Conservation (phyloP, 2,329 filamentous ascomycete species). For the Colletotrichum tanaceti region DNA sequence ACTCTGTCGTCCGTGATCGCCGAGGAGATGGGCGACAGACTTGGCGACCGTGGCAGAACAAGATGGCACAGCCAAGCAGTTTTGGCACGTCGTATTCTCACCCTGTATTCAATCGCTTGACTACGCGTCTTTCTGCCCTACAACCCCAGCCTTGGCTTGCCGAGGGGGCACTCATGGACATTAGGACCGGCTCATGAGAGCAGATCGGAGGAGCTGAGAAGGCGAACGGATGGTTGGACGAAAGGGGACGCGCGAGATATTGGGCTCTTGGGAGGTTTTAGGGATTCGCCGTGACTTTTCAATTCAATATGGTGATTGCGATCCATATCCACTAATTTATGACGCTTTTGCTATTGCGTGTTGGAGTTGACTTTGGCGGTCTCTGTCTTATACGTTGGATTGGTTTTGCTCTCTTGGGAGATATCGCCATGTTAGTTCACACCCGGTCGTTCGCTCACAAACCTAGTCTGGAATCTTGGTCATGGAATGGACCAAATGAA, state of each 20-base stretch:
- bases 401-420: too few species aligned
- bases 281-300: too few species aligned
- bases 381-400: too few species aligned
- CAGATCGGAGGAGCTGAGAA: neutral
- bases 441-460: too few species aligned
- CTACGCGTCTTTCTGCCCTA: neutral
- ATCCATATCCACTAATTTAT: too few species aligned
- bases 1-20: neutral
- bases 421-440: too few species aligned
- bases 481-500: too few species aligned
- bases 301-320: too few species aligned
- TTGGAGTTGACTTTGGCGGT: too few species aligned
- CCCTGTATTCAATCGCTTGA: constrained; percentile 4
- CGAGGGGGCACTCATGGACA: neutral
- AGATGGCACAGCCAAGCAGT: constrained; percentile 29
- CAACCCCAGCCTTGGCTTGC: constrained; percentile 22
- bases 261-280: neutral
- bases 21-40: constrained; percentile 16
- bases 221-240: neutral
- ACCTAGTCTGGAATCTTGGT: too few species aligned
- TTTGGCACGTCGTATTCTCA: constrained; percentile 12
- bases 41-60: constrained; percentile 22
- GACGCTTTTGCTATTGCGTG: too few species aligned
- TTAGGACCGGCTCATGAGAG: neutral
- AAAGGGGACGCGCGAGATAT: neutral